Base-by-base conservation (phyloP, 2,329 filamentous ascomycete species). In the Nannizzia gypsea region DNA sequence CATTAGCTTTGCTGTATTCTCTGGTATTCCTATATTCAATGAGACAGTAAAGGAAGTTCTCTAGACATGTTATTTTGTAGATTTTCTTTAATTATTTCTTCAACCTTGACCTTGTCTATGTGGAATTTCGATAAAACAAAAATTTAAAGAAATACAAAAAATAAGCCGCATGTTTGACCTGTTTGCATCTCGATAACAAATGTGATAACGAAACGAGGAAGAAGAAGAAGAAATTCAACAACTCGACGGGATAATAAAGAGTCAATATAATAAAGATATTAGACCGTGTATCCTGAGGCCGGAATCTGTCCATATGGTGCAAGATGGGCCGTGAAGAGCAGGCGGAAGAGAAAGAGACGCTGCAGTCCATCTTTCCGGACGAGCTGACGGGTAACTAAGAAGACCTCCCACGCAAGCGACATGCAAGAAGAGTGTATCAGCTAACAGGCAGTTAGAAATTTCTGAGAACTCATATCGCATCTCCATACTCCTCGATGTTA, bases 291-390 rank as follows among this genome's bases (percentile, higher is more conserved):
- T 24, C 9, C 1, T 28, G 3, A 50, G 44, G 44, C 44, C 13
- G 26, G 20, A 5, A 20, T 20, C 20, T 15, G 44, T 22, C 22
- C 44, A 26, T 50, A 50, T 26, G 31, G 31, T 36, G 64, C 68
- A 71, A 55, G 26, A 79, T 79, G 77, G 77, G 76, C 59, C 72
- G 74, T 72, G 92, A 97, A 80, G 93, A 99, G 63, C 93, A 99
- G 74, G 77, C 86, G 65, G 93, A 99, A 77, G 93, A 99, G 81
- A 86, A 91, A 63, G 93, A 99, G 75, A 92, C 99, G 67, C 89
- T 99, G 71, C 90, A 95, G 71, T 96, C 92, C 63, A 99, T 99
- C 70, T 99, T 97, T 67, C 90, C 93, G 1, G 92, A 99, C 62
- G 93, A 99, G 77, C 96, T 99, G 67, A 92, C 86, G 81, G 88